These are phyloP conservation scores for Articulospora tetracladia DNA, from an alignment of 495 filamentous ascomycete genomes.

Conservation along the genomic window DNA sequence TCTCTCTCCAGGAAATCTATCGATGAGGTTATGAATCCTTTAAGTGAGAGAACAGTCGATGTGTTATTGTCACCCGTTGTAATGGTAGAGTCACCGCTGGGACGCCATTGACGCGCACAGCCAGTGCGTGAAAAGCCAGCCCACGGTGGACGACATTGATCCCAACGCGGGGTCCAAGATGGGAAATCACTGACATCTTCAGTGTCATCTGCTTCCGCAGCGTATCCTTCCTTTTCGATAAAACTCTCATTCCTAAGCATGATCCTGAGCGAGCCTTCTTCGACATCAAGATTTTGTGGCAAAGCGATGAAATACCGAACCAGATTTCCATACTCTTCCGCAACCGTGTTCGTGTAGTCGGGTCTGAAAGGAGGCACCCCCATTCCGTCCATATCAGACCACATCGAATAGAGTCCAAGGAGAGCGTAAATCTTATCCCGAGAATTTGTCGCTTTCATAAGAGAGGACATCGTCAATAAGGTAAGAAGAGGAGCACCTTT, in stretches of 20 bases:
- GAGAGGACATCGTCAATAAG: background rate
- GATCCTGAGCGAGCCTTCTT: background rate
- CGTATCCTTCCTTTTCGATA: background rate
- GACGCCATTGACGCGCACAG: background rate
- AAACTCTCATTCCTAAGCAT: background rate
- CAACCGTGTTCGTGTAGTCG: background rate
- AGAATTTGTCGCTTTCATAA: background rate
- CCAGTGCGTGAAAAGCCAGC: background rate
- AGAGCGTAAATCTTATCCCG: conserved; percentile 3
- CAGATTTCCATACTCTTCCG: background rate
- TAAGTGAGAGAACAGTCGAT: background rate
- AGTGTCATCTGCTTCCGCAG: background rate
- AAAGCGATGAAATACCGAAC: background rate
- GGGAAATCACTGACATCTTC: background rate
- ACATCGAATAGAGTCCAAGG: background rate
- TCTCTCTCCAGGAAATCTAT: background rate
- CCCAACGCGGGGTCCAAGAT: background rate
- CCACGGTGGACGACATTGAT: background rate
- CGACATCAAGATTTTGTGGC: background rate
- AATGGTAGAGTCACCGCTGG: background rate
- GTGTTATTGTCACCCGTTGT: background rate
- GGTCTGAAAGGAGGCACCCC: background rate
- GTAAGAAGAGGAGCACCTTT: background rate
- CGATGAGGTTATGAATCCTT: background rate
- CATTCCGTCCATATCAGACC: background rate